Base-by-base conservation (phyloP, 164 flowering plant species). In the Platanus orientalis region DNA sequence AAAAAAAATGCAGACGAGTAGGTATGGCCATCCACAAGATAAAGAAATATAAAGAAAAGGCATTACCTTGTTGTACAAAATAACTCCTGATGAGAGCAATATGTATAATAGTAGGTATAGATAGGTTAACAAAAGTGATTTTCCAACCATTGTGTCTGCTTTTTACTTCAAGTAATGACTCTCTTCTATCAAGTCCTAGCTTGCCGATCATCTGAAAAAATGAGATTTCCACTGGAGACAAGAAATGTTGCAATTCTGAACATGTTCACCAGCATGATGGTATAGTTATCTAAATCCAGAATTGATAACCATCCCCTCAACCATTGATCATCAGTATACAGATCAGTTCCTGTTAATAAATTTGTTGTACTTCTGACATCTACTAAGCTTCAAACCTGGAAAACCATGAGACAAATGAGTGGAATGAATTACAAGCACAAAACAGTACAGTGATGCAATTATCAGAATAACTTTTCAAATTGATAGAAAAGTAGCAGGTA, bases 1-100 rank as follows among this genome's bases (percentile, higher is more conserved):
- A 14, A 42, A 44, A 27, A 13, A 44, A 40, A 44, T 11, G 26
- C 14, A 27, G 27, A 19, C 17, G 0, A 13, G 27, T 12, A n/a
- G 36, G 28, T 7, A 12, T 6, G 7, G 13, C 2, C 23, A 16
- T 17, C 16, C 23, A 58, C 6, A 24, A 21, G 24, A 30, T 23
- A 60, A 29, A 16, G 19, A 28, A 3, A 11, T 28, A 48, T 14
- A 48, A 49, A 36, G 21, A 47, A 34, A 25, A 23, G 4, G 7
- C 17, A 32, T 50, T 64, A 88, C 97, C 92, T 90, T 90, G 80
- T 90, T 90, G 71, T 88, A 90, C 78, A 90, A 72, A 44, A 90
- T 90, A 62, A 90, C 97, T 66, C 88, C 97, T 1, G 97, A 88
- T 2, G 97, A 90, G 34, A 90, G 89, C 69, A 85, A 30, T 69